Evolutionary conservation across 73 alveolate species (phyloP).

Genomic region (Effrenium voratum): DNA sequence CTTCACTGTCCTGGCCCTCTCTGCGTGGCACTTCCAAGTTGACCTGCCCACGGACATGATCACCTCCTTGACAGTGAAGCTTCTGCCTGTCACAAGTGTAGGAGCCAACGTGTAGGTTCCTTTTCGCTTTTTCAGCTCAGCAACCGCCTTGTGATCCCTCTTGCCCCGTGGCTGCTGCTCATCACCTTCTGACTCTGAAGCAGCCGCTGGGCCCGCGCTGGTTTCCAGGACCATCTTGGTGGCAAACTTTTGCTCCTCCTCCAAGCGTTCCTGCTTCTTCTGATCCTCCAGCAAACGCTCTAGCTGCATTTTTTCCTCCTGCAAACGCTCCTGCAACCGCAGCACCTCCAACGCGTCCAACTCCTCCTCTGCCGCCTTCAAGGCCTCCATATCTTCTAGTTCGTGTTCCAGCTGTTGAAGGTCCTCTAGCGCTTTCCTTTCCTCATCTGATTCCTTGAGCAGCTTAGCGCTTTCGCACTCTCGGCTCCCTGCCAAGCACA

Average conservation of each 20-base stretch:
- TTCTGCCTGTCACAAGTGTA: background rate
- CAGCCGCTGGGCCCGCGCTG: background rate
- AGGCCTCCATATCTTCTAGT: background rate
- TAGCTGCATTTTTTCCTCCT: no score
- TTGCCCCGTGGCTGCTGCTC: background rate
- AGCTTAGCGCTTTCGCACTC: background rate
- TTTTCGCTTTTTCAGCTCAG: background rate
- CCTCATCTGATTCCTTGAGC: background rate
- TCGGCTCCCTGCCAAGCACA: background rate
- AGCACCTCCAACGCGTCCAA: background rate
- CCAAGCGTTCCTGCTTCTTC: no score
- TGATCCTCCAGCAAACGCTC: no score
- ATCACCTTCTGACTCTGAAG: background rate
- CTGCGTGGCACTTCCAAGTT: background rate
- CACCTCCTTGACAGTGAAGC: background rate
- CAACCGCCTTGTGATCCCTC: background rate
- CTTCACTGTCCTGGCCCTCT: background rate
- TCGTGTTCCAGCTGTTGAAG: background rate
- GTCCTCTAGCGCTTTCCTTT: no score
- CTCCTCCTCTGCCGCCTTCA: background rate
- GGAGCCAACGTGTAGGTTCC: background rate
- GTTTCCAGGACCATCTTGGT: background rate
- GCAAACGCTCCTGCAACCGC: background rate
- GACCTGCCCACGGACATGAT: slow-evolving; percentile 1
- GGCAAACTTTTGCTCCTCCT: background rate